Evolutionary conservation across 2,329 filamentous ascomycete genomes (phyloP).

Genomic region (Furcasterigmium sp.): DNA sequence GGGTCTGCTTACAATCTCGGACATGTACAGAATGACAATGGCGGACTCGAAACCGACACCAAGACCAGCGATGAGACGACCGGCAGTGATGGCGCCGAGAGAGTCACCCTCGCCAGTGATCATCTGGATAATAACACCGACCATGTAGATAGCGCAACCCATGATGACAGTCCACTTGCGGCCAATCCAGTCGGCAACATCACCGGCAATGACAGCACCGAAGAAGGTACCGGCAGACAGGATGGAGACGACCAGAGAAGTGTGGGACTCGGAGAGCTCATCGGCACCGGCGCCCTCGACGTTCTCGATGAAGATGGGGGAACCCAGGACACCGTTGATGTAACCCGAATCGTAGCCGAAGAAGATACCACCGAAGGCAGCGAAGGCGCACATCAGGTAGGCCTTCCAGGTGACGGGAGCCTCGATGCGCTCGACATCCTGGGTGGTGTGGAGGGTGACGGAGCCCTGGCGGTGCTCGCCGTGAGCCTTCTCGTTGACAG

Average conservation of each 20-base stretch:
- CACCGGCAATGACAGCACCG: constrained; percentile 71
- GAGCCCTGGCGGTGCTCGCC: not conserved
- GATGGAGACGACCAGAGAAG: constrained; percentile 65
- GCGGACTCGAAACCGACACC: constrained; percentile 79
- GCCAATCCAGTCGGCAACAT: constrained; percentile 70
- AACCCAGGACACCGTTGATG: constrained; percentile 60
- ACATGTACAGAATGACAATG: constrained; percentile 83
- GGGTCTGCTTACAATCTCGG: constrained; percentile 58
- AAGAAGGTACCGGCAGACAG: constrained; percentile 76
- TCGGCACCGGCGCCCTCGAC: constrained; percentile 37
- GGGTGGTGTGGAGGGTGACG: constrained; percentile 32
- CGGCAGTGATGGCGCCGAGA: constrained; percentile 61
- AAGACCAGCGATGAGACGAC: constrained; percentile 69
- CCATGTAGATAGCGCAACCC: constrained; percentile 65
- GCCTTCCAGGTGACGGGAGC: constrained; percentile 65
- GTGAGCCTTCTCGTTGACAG: constrained; percentile 2
- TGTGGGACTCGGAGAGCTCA: constrained; percentile 33
- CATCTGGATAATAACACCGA: constrained; percentile 66
- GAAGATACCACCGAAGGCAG: constrained; percentile 68
- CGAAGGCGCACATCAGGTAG: constrained; percentile 65
- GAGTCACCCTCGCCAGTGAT: constrained; percentile 37
- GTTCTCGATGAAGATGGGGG: constrained; percentile 43
- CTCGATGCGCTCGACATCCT: constrained; percentile 56
- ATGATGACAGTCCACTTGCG: constrained; percentile 67
- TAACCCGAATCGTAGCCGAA: constrained; percentile 77